Base-by-base conservation (phyloP, 139 green algal species). In the Haematococcus sp. region DNA sequence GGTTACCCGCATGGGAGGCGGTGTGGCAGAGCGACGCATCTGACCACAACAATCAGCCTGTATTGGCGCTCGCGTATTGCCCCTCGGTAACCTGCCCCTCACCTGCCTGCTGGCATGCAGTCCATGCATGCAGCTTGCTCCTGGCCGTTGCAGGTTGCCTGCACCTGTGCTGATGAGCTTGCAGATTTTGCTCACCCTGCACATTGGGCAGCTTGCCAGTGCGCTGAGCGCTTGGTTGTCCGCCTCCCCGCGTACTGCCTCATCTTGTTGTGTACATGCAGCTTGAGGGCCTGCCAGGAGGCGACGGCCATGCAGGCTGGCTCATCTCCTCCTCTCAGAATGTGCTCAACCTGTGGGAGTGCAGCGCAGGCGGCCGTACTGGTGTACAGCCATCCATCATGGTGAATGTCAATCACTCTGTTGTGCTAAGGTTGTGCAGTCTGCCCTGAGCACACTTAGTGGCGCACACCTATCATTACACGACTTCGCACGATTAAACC, bases 271-370 rank as follows among this genome's bases (percentile, higher is more conserved):
- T n/a, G n/a, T n/a, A n/a, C n/a, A n/a, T 54, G 5, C 33, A 63
- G 28, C 54, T 91, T 17, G 54, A 79, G 1, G 83, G 83, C 13
- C 78, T 92, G 46, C 76, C 79, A 51, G 78, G 80, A 28, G 86
- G 83, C 23, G 84, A 89, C 59, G 85, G 87, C 31, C 83, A 91
- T 59, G 85, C 63, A 16, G 86, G 86, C 28, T 91, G 84, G 86
- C 76, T 88, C 16, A 66, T 87, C 58, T 76, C 59, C 25, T 70
- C 51, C 66, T 88, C 81, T 3, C 54, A 71, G 0, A 43, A 70
- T 0, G 27, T 89, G 64, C 83, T 93, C 34, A 93, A 93, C 75
- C 76, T 93, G 67, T 93, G 86, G 86, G 86, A 91, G 61, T 86
- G 79, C 73, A 86, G 31, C 61, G 64, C 68, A 25, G 82, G 83